Conservation (phyloP, 345 rosid genomes). For the Camelina neglecta region DNA sequence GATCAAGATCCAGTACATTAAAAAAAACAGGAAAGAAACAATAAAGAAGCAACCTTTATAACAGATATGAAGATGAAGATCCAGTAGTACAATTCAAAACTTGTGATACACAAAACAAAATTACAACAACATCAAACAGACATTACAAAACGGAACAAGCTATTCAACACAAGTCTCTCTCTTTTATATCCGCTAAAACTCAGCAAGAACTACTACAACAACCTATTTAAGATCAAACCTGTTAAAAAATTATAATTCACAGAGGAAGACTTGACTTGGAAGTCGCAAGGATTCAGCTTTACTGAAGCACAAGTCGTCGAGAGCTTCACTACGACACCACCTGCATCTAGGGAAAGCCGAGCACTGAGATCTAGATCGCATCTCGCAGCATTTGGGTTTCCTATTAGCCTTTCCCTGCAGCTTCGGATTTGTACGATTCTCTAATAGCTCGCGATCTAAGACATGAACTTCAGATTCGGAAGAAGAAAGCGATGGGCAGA, state of each 20-base stretch:
- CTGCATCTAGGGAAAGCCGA: slow-evolving; percentile 57
- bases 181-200: neutral
- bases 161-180: slow-evolving; percentile 18
- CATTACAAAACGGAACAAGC: slow-evolving; percentile 15
- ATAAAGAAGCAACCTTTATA: neutral
- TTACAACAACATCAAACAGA: slow-evolving; percentile 19
- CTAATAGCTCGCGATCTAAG: slow-evolving; percentile 48
- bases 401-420: slow-evolving; percentile 31
- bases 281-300: slow-evolving; percentile 70
- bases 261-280: slow-evolving; percentile 74
- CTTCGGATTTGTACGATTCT: slow-evolving; percentile 42
- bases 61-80: slow-evolving; percentile 19
- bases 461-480: slow-evolving; percentile 24
- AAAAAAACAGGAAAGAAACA: neutral
- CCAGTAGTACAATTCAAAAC: slow-evolving; percentile 20
- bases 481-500: slow-evolving; percentile 32
- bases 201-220: slow-evolving; percentile 13
- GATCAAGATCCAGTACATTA: slow-evolving; percentile 2
- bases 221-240: slow-evolving; percentile 1
- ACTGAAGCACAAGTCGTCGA: slow-evolving; percentile 74
- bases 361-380: slow-evolving; percentile 69
- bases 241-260: slow-evolving; percentile 45
- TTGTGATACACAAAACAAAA: slow-evolving; percentile 18
- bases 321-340: slow-evolving; percentile 84
- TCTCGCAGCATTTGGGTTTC: slow-evolving; percentile 59